phyloP scores from a whole-genome alignment of 352 stramenopile species.

The Phytophthora cactorum region DNA sequence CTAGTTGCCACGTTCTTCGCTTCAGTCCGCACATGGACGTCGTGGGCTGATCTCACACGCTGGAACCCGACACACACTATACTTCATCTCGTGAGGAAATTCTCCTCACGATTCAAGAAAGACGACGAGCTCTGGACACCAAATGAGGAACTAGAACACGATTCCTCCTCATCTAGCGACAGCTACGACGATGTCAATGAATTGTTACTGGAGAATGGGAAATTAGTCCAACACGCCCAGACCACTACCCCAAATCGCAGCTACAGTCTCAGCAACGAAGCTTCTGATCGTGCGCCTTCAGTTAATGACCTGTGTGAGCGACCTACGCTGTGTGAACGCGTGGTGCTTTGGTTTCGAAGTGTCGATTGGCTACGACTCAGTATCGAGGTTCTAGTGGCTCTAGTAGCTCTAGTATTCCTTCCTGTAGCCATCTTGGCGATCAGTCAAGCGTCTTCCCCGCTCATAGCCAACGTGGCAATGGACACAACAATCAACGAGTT shows the following conservation, averaged over 20 bases:
- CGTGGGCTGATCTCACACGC: conserved; percentile 28
- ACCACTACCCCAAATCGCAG: conserved; percentile 25
- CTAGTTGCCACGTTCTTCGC: conserved; percentile 27
- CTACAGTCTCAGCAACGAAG: conserved; percentile 6
- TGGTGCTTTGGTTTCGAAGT: conserved; percentile 5
- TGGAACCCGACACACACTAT: conserved; percentile 22
- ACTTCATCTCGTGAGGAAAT: not conserved
- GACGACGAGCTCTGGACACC: conserved; percentile 29
- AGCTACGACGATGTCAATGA: conserved; percentile 27
- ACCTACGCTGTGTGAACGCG: not conserved
- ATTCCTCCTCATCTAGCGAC: conserved; percentile 15
- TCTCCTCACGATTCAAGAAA: conserved; percentile 11
- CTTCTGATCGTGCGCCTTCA: not conserved
- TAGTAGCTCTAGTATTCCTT: conserved; percentile 14
- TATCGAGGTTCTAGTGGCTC: conserved; percentile 17
- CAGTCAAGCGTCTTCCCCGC: conserved; percentile 23
- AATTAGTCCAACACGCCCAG: conserved; percentile 8
- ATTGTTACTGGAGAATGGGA: conserved; percentile 23
- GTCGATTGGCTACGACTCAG: conserved; percentile 19
- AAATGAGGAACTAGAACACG: conserved; percentile 17
- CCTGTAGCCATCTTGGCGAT: conserved; percentile 23
- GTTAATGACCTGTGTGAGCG: not conserved
- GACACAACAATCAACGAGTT: conserved; percentile 39
- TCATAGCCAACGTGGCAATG: conserved; percentile 34
- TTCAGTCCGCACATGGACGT: conserved; percentile 25